Base-by-base conservation (phyloP, 805 yeast species). In the Metschnikowia colocasiae region DNA sequence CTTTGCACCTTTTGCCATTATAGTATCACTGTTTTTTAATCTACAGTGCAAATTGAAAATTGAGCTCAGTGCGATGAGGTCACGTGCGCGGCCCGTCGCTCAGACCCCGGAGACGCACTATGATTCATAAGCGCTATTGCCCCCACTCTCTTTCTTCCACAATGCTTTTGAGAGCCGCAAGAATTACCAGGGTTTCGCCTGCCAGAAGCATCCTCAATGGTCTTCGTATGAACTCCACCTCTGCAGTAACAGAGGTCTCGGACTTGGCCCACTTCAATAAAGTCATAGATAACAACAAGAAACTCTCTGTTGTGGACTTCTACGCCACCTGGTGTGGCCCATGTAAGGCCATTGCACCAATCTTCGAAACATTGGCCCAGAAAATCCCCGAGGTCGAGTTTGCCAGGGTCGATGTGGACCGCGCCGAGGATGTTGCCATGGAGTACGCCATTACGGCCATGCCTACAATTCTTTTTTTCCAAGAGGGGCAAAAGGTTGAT, bases 251-350 rank as follows among this genome's bases (percentile, higher is more conserved):
- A 26, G 74, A 69, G 47, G 45, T 69, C 30, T 42, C 53, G 8
- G 61, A 59, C 46, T 51, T 65, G 51, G 44, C 52, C 15, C 62
- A 67, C 32, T 66, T 68, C 56, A 53, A 47, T 34, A 41, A 53
- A 20, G 57, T 64, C 32, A 53, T 66, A 30, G 53, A 48, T 31
- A 56, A 50, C 50, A 46, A 50, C 32, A 62, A 68, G 30, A 72
- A 76, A 47, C 61, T 79, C 31, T 69, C 83, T 1, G 68, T 83
- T 2, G 76, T 82, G 42, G 88, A 83, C 60, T 83, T 83, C 61
- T 81, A 75, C 63, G 88, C 89, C 27, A 76, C 81, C 9, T 83
- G 89, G 89, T 83, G 89, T 64, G 87, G 84, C 6, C 89, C 89
- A n/a, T 83, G 89, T 58, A 81, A 79, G 56, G 84, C 84, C n/a